Conservation (phyloP, 371 early-diverging fungal species). For the Cladochytrium tenue region DNA sequence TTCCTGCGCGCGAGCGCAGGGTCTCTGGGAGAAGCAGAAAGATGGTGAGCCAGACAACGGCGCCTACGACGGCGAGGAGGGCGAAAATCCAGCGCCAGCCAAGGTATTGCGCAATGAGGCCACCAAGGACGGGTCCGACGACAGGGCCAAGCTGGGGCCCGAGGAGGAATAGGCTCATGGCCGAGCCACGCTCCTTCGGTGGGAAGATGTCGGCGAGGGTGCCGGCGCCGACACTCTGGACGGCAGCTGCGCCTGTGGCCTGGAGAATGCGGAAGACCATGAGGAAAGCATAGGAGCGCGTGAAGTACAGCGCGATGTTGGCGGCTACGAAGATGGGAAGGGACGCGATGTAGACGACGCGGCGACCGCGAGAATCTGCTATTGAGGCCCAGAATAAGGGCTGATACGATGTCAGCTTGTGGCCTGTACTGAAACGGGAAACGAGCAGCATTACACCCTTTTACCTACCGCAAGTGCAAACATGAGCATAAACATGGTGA, state of each 20-base stretch:
- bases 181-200: background rate
- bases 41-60: background rate
- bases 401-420: too few relatives aligned
- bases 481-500: too few relatives aligned
- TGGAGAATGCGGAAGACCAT: background rate
- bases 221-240: background rate
- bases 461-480: too few relatives aligned
- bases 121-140: conserved; percentile 1
- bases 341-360: background rate
- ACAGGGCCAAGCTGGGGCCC: background rate
- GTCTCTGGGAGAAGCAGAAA: background rate
- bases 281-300: background rate
- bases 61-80: background rate
- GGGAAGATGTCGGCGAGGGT: background rate
- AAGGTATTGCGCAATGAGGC: background rate
- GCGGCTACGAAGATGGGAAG: background rate
- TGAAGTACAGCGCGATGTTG: background rate
- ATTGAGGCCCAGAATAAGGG: background rate
- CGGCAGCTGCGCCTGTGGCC: background rate
- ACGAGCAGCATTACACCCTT: too few relatives aligned
- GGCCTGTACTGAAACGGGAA: too few relatives aligned
- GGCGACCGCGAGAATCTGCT: background rate
- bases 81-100: background rate
- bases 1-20: background rate
- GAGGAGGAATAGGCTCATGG: background rate